phyloP scores from a whole-genome alignment of 441 rosid species.

The Gossypium trilobum region DNA sequence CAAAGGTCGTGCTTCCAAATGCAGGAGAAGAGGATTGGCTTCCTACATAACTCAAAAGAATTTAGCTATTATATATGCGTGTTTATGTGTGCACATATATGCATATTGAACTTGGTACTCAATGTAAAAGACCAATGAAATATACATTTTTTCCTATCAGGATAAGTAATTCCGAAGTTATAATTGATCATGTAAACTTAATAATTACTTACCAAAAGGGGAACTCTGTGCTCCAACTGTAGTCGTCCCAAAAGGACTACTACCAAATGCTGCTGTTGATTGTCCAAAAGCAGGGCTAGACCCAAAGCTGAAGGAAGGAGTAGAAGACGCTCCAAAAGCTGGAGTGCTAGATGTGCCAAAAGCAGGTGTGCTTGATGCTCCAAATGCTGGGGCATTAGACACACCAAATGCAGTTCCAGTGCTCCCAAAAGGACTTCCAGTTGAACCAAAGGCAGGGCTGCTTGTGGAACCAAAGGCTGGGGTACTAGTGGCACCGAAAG shows the following conservation, averaged over 20 bases:
- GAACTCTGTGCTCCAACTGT: slow-evolving; percentile 65
- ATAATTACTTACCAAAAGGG: slow-evolving; percentile 44
- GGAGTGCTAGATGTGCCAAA: slow-evolving; percentile 32
- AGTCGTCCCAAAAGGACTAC: slow-evolving; percentile 52
- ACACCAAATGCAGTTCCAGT: slow-evolving; percentile 32
- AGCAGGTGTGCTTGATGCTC: slow-evolving; percentile 35
- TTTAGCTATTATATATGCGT: not conserved
- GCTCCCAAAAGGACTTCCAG: no score
- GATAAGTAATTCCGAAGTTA: not conserved
- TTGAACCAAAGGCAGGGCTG: no score
- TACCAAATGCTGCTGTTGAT: slow-evolving; percentile 56
- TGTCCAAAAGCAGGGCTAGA: slow-evolving; percentile 59
- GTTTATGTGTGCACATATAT: not conserved
- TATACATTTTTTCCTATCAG: not conserved
- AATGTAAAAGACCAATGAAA: not conserved
- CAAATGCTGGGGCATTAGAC: slow-evolving; percentile 33
- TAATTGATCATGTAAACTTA: not conserved
- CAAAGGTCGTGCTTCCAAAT: slow-evolving; percentile 60
- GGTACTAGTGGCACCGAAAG: slow-evolving; percentile 28
- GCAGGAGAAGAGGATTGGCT: slow-evolving; percentile 53
- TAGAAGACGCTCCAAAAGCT: slow-evolving; percentile 41
- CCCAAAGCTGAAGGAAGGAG: slow-evolving; percentile 36
- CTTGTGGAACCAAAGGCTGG: no score
- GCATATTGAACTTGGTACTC: not conserved
- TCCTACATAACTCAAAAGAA: slow-evolving; percentile 36